Conservation (phyloP, 2,329 filamentous ascomycete genomes). For the Aspergillus versicolor region DNA sequence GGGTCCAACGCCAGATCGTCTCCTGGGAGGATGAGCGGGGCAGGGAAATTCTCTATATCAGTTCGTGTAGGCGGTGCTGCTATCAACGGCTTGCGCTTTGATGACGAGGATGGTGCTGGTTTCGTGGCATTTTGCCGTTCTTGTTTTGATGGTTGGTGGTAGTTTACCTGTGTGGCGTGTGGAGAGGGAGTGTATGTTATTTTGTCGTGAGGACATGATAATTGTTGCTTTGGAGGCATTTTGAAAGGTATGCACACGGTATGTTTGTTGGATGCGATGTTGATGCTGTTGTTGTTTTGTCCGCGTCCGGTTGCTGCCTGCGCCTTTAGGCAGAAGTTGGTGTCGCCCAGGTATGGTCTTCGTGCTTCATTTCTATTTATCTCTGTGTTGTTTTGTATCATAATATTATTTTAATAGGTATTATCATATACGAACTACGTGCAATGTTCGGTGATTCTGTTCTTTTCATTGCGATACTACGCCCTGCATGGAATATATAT, state of each 20-base stretch:
- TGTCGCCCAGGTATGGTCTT: too few relatives aligned
- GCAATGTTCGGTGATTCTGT: too few relatives aligned
- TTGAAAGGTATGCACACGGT: not conserved
- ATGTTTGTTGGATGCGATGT: too few relatives aligned
- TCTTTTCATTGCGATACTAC: too few relatives aligned
- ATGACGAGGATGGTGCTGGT: not conserved
- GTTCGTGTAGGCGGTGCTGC: not conserved
- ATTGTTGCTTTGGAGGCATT: not conserved
- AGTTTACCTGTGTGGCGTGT: constrained; percentile 37
- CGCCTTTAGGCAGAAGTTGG: too few relatives aligned
- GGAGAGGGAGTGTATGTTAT: constrained; percentile 24
- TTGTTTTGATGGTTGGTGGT: constrained; percentile 25
- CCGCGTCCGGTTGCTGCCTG: too few relatives aligned
- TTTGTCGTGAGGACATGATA: constrained; percentile 7
- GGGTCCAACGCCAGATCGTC: constrained; percentile 60
- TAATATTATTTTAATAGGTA: too few relatives aligned
- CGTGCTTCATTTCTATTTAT: too few relatives aligned
- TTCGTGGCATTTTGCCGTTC: constrained; percentile 25
- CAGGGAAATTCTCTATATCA: constrained; percentile 50
- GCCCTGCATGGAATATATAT: too few relatives aligned
- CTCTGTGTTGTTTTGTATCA: too few relatives aligned
- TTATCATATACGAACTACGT: too few relatives aligned
- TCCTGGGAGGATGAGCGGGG: constrained; percentile 58
- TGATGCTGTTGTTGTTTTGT: too few relatives aligned
- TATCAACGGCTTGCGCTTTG: not conserved